Base-by-base conservation (phyloP, 495 filamentous ascomycete genomes). In the Cudoniella acicularis region DNA sequence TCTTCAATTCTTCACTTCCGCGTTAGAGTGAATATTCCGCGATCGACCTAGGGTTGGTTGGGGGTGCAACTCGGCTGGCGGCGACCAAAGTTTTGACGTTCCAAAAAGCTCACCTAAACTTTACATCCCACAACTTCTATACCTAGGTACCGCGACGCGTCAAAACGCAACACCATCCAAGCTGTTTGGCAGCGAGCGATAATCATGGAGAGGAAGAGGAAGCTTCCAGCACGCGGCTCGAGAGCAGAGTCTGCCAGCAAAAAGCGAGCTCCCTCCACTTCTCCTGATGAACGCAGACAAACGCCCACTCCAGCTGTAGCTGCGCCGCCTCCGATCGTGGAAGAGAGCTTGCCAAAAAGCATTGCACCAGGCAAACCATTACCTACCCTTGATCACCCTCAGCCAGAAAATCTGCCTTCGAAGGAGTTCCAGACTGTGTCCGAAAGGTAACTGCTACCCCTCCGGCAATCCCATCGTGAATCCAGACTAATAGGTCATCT, bases 381-480 rank as follows among this genome's bases (percentile, higher is more conserved):
- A 26, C 94, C 94, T 20, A 88, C 87, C 0, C 75, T 92, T 36
- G 76, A 84, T 20, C 77, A 79, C 42, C 81, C 86, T 24, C 94
- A 97, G 68, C 75, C 82, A 6, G 72, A 77, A 16, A 75, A 82
- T 49, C 74, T 96, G 1, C 71, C 87, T 1, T 66, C 68, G 27
- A 84, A 79, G 57, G 88, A 92, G 17, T 96, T 88, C 62, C 92
- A 96, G 72, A 86, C 85, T 13, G 82, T 96, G 20, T 80, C 84
- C 46, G 91, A 96, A 72, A 96, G 91, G 91, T 91, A 69, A 63
- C 42, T 59, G 16, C 40, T 26, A 21, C 10, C 16, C 56, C 36
- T 26, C 18, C 11, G 13, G 2, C 41, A 20, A 53, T 8, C 18
- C 24, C 20, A 47, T 47, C 43, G 16, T 47, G 43, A 21, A n/a